phyloP scores from a whole-genome alignment of 768 basidiomycete genomes.

The Xanthoconium stramineum region DNA sequence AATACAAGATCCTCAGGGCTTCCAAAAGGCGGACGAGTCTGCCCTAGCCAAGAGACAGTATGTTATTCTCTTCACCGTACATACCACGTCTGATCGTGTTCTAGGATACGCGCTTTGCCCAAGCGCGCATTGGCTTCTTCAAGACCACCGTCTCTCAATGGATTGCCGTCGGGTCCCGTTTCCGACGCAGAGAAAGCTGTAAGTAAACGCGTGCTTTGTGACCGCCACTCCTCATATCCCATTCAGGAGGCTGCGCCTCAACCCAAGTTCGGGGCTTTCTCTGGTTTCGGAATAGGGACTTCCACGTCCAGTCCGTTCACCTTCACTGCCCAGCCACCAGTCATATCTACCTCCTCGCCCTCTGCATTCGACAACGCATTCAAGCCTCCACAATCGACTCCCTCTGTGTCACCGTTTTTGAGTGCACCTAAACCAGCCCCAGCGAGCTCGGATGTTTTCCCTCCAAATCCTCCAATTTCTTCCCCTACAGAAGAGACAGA shows the following conservation, averaged over 20 bases:
- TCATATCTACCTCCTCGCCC: constrained; percentile 10
- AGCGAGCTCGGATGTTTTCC: constrained; percentile 28
- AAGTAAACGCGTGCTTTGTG: constrained; percentile 19
- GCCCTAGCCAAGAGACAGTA: constrained; percentile 56
- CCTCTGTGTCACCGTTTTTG: constrained; percentile 21
- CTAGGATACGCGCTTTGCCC: constrained; percentile 65
- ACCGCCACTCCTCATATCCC: constrained; percentile 15
- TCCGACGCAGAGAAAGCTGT: constrained; percentile 23
- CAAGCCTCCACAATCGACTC: constrained; percentile 11
- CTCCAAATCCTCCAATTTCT: constrained; percentile 18
- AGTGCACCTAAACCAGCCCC: not conserved
- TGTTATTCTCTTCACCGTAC: constrained; percentile 21
- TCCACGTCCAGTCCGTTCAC: constrained; percentile 36
- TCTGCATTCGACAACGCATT: constrained; percentile 7
- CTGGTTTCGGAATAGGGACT: constrained; percentile 45
- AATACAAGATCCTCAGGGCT: constrained; percentile 38
- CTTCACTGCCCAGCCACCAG: constrained; percentile 33
- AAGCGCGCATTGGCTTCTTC: constrained; percentile 38
- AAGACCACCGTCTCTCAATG: constrained; percentile 22
- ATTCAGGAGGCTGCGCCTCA: constrained; percentile 26
- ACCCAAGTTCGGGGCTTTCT: constrained; percentile 51
- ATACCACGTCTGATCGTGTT: constrained; percentile 9
- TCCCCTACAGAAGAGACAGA: constrained; percentile 27
- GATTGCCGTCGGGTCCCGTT: constrained; percentile 25
- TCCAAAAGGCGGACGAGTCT: constrained; percentile 60